Conservation (phyloP, 2,329 filamentous ascomycete species). For the Achaetomium macrosporum region DNA sequence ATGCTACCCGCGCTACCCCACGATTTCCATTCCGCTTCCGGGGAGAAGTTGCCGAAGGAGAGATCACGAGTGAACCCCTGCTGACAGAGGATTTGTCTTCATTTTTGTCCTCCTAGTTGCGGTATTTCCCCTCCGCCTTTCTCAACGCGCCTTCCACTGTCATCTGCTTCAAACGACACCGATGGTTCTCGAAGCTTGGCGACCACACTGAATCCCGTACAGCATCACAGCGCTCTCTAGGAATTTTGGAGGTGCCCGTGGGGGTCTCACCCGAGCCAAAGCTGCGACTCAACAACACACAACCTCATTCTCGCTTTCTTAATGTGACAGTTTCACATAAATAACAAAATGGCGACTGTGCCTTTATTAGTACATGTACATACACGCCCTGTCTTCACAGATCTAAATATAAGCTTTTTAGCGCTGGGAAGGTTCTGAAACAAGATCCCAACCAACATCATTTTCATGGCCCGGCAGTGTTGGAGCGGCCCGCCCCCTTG, state of each 20-base stretch:
- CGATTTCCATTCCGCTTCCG: slow-evolving; percentile 5
- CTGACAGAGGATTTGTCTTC: neutral
- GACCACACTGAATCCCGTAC: neutral
- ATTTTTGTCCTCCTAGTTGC: neutral
- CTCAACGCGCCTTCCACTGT: too few relatives aligned
- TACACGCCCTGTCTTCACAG: neutral
- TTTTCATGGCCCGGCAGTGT: neutral
- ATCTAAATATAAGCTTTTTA: neutral
- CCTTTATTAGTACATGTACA: too few relatives aligned
- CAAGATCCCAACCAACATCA: neutral
- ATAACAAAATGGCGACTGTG: too few relatives aligned
- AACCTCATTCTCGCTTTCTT: too few relatives aligned
- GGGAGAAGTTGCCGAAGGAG: neutral
- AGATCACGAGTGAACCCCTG: neutral
- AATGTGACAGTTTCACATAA: too few relatives aligned
- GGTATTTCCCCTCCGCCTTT: neutral
- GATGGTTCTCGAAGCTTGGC: slow-evolving; percentile 4
- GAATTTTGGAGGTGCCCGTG: neutral
- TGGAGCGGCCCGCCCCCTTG: neutral
- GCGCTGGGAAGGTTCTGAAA: neutral
- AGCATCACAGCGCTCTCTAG: too few relatives aligned
- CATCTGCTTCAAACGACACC: neutral
- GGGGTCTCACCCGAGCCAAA: neutral
- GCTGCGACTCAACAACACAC: too few relatives aligned
- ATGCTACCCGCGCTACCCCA: neutral